phyloP scores from a whole-genome alignment of 208 protist genomes.

The Trypanosoma vivax region DNA sequence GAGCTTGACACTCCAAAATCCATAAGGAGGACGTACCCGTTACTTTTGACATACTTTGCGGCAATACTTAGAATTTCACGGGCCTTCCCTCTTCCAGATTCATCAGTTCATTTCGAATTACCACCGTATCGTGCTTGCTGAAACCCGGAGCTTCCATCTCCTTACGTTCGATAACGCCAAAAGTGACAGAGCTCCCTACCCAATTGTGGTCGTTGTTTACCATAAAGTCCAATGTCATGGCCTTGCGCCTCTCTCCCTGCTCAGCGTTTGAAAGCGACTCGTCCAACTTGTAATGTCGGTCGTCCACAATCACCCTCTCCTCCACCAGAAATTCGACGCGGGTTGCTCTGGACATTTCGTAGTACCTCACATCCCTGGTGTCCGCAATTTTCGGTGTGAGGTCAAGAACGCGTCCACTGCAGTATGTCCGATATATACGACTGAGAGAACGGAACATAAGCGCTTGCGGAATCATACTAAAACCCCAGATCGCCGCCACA shows the following conservation, averaged over 20 bases:
- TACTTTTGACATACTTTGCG: constrained; percentile 35
- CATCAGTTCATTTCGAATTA: constrained; percentile 75
- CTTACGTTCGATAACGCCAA: constrained; percentile 41
- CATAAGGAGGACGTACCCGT: constrained; percentile 67
- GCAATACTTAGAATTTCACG: constrained; percentile 53
- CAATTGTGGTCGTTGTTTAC: constrained; percentile 76
- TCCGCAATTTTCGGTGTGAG: constrained; percentile 78
- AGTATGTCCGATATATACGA: constrained; percentile 40
- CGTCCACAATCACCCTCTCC: constrained; percentile 54
- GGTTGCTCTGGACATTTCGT: constrained; percentile 67
- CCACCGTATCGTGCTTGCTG: constrained; percentile 63
- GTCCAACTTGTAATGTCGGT: constrained; percentile 54
- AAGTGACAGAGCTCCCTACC: constrained; percentile 75
- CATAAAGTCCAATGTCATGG: constrained; percentile 85
- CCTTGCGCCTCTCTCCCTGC: constrained; percentile 47
- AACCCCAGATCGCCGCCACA: constrained; percentile 28
- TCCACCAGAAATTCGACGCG: constrained; percentile 76
- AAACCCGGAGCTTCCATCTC: constrained; percentile 37
- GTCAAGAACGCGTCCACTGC: constrained; percentile 63
- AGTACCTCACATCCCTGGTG: constrained; percentile 51
- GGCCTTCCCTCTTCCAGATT: constrained; percentile 34
- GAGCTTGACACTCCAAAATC: constrained; percentile 63
- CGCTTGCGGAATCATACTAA: constrained; percentile 44
- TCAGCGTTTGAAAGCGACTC: constrained; percentile 38
- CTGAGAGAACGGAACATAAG: constrained; percentile 49